Base-by-base conservation (phyloP, 148 eudicot species). In the Cornus suecica region DNA sequence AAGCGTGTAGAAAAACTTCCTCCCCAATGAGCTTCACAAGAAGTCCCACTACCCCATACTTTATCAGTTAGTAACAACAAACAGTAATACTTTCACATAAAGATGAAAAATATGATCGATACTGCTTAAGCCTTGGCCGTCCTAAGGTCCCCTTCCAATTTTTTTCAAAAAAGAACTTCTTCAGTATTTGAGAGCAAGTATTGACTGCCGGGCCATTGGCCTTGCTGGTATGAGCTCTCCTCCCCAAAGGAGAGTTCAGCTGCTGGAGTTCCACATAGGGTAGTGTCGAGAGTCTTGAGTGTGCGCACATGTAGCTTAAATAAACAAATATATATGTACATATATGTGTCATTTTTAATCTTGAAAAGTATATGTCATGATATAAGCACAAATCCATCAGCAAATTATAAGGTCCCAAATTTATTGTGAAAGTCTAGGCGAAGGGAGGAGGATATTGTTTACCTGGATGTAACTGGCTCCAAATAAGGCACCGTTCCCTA, bases 401-500 rank as follows among this genome's bases (percentile, higher is more conserved):
- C 54, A 48, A 7, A 48, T 48, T 48, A 5, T 22, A n/a, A 20
- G 24, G 25, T 22, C 20, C 5, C 24, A 22, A 5, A 18, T 58
- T 18, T 58, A 5, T 14, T 58, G 20, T 31, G 15, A 41, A 30
- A 30, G 58, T n/a, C 1, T 24, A 58, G 1, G 10, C 13, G 27
- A 29, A 16, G 32, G 41, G 68, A 8, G 67, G 3, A 42, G 15
- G n/a, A 24, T 48, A 18, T 18, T 64, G 37, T 68, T 74, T 81
- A 91, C 98, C 98, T 93, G 98, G 68, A 93, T 93, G 85, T 93
- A 93, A 85, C 79, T 93, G 63, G 88, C 96, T 69, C 92, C 96
- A 54, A 89, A 16, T 63, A 93, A 84, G 63, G 87, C 86, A 72
- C 98, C 98, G 74, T 80, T 93, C 1, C 98, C 98, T 29, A 93